Percentiles rank a stretch among this genome's conserved stretches.
Evolutionary conservation across 371 early-diverging fungal genomes (phyloP).

Genomic region (Choanephora cucurbitarum): DNA sequence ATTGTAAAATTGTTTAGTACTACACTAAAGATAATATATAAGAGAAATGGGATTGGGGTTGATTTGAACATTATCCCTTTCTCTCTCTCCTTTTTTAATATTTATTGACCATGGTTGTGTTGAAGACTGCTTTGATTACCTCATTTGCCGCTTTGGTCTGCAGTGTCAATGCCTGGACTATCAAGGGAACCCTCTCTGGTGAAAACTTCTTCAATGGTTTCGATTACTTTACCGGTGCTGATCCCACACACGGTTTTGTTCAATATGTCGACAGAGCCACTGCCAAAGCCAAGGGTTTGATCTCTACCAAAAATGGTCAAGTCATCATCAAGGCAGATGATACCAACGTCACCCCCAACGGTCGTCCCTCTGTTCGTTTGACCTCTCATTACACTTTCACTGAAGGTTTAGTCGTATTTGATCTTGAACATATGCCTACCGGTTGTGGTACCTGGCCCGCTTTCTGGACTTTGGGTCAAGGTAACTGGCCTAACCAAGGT

Average conservation of each 20-base stretch:
- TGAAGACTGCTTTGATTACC: background rate
- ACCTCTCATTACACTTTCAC: slow-evolving; percentile 14
- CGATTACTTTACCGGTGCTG: slow-evolving; percentile 33
- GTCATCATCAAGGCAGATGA: slow-evolving; percentile 20
- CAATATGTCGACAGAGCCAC: slow-evolving; percentile 35
- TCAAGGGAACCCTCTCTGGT: slow-evolving; percentile 18
- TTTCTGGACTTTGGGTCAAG: slow-evolving; percentile 35
- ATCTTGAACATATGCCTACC: slow-evolving; percentile 38
- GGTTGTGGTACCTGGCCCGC: slow-evolving; percentile 50
- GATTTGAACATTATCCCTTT: background rate
- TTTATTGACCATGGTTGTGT: background rate
- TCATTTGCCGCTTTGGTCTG: slow-evolving; percentile 1
- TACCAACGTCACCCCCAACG: slow-evolving; percentile 18
- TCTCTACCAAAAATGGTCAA: slow-evolving; percentile 14
- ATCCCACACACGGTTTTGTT: slow-evolving; percentile 54
- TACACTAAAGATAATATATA: background rate
- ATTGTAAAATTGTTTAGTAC: background rate
- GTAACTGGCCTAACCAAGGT: slow-evolving; percentile 37
- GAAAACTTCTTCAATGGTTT: slow-evolving; percentile 38
- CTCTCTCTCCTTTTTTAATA: background rate
- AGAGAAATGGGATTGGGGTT: background rate
- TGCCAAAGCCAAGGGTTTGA: slow-evolving; percentile 18
- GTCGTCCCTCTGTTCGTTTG: slow-evolving; percentile 35
- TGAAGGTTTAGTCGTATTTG: slow-evolving; percentile 34
- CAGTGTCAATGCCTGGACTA: slow-evolving; percentile 20